These are phyloP conservation scores for Aspergillus fumigatus DNA, from an alignment of 2,329 filamentous ascomycete genomes.

Conservation along the genomic window DNA sequence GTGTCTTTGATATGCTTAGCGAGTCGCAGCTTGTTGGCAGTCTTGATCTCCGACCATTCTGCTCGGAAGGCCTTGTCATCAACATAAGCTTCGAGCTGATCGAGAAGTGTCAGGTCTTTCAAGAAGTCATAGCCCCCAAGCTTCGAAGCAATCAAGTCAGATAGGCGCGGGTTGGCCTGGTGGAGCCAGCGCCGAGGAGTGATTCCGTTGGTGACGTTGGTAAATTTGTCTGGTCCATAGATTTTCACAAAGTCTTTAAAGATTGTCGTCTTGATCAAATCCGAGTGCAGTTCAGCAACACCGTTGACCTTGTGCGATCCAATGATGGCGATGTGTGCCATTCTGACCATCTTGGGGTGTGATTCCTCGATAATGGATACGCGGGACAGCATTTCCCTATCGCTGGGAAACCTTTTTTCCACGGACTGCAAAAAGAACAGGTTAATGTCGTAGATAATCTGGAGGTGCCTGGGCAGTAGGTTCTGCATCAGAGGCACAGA, in stretches of 20 bases:
- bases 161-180: constrained; percentile 90
- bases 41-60: constrained; percentile 96
- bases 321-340: constrained; percentile 92
- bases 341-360: constrained; percentile 95
- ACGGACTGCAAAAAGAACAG: constrained; percentile 86
- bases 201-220: constrained; percentile 97
- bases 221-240: constrained; percentile 95
- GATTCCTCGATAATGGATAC: constrained; percentile 99
- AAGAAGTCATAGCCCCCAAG: constrained; percentile 77
- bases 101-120: constrained; percentile 81
- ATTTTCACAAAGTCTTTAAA: constrained; percentile 98
- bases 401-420: constrained; percentile 83
- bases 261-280: constrained; percentile 97
- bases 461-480: constrained; percentile 85
- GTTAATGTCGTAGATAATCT: constrained; percentile 99
- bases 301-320: constrained; percentile 99
- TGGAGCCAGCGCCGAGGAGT: constrained; percentile 95
- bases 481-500: constrained; percentile 89
- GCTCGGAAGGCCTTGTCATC: constrained; percentile 87
- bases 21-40: constrained; percentile 87
- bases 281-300: constrained; percentile 94
- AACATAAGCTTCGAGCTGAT: constrained; percentile 76
- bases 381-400: constrained; percentile 75
- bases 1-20: constrained; percentile 85
- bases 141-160: constrained; percentile 87